A percentile compares a stretch with the other conserved stretches of the same genome.
phyloP scores from a whole-genome alignment of 306 rosid species.

The Begonia loranthoides region DNA sequence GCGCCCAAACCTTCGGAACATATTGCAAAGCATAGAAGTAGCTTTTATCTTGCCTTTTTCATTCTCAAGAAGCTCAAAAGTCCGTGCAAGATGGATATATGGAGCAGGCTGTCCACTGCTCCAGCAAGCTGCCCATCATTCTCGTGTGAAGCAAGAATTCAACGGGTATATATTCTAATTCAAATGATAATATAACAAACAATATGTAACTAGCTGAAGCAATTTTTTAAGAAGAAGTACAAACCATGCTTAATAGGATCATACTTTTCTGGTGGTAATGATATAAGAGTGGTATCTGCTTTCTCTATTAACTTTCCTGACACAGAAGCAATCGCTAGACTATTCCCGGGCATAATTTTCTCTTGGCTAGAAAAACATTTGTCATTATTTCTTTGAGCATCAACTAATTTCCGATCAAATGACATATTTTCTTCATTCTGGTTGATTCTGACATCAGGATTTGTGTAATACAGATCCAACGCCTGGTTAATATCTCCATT shows the following conservation, averaged over 20 bases:
- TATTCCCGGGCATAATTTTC: slow-evolving; percentile 15
- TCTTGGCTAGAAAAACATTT: slow-evolving; percentile 18
- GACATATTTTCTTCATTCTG: slow-evolving; percentile 16
- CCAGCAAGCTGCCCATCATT: slow-evolving; percentile 67
- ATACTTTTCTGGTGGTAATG: slow-evolving; percentile 61
- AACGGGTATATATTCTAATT: slow-evolving; percentile 9
- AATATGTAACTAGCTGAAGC: no score
- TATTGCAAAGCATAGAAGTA: slow-evolving; percentile 78
- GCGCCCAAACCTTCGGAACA: slow-evolving; percentile 70
- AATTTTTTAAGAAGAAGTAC: slow-evolving; percentile 8
- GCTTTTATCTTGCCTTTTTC: slow-evolving; percentile 89
- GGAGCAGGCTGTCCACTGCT: slow-evolving; percentile 67
- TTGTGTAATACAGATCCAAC: slow-evolving; percentile 52
- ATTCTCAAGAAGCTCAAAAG: slow-evolving; percentile 65
- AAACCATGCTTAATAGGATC: slow-evolving; percentile 67
- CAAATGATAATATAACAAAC: neutral
- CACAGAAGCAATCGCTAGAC: slow-evolving; percentile 23
- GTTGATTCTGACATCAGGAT: slow-evolving; percentile 18
- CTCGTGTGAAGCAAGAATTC: slow-evolving; percentile 16
- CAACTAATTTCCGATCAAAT: slow-evolving; percentile 18
- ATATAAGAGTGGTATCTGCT: slow-evolving; percentile 30
- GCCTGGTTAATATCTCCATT: slow-evolving; percentile 80
- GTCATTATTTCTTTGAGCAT: slow-evolving; percentile 14
- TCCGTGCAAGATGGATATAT: slow-evolving; percentile 77
- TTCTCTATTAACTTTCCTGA: slow-evolving; percentile 25